A percentile compares a stretch with the other conserved stretches of the same genome.
Evolutionary conservation across 306 rosid genomes (phyloP).

Genomic region (Cajanus cajan): DNA sequence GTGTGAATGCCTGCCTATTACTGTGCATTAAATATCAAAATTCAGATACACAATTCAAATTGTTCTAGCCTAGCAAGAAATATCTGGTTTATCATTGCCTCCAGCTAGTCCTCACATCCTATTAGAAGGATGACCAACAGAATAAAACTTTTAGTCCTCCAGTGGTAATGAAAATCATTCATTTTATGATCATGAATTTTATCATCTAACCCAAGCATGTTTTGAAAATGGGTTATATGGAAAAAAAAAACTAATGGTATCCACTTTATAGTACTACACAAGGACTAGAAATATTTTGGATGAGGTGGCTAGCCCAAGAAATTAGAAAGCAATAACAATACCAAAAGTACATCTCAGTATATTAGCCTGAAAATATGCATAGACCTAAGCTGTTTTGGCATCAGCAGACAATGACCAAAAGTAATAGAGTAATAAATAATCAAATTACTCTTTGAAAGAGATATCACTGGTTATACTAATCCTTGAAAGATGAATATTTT

Average conservation of each 20-base stretch:
- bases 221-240: neutral
- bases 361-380: neutral
- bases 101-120: neutral
- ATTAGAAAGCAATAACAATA: neutral
- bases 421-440: neutral
- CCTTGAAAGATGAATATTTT: neutral
- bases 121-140: neutral
- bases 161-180: neutral
- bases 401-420: neutral
- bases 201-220: neutral
- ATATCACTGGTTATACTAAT: neutral
- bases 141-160: neutral
- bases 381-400: neutral
- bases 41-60: neutral
- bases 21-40: neutral
- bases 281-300: neutral
- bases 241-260: neutral
- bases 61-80: neutral
- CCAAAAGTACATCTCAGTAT: neutral
- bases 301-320: neutral
- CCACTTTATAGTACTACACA: neutral
- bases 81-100: neutral
- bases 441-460: neutral
- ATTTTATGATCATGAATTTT: neutral
- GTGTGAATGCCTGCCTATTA: neutral